These are phyloP conservation scores for Thermochaetoides dissita DNA, from an alignment of 2,329 filamentous ascomycete genomes.

Conservation along the genomic window DNA sequence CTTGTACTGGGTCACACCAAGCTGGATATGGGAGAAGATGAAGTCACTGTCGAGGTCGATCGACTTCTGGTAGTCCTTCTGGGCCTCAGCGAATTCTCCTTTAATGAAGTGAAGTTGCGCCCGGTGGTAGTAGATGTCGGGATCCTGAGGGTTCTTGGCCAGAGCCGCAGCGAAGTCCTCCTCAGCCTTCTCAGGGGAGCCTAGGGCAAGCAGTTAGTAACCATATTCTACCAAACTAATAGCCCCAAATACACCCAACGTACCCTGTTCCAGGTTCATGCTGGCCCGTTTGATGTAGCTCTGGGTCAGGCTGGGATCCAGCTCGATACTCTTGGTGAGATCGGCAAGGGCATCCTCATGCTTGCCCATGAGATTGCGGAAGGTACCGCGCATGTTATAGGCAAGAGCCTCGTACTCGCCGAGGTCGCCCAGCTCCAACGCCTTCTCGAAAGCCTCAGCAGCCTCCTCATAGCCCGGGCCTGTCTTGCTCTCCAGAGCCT, in stretches of 20 bases:
- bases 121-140: constrained; percentile 98
- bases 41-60: constrained; percentile 93
- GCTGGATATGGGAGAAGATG: constrained; percentile 98
- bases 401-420: constrained; percentile 78
- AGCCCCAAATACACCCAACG: constrained; percentile 15
- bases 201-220: constrained; percentile 27
- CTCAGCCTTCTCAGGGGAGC: constrained; percentile 72
- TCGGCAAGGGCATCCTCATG: constrained; percentile 70
- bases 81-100: constrained; percentile 79
- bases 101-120: constrained; percentile 98
- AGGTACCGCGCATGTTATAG: constrained; percentile 93
- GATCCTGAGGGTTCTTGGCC: constrained; percentile 72
- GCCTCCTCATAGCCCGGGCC: constrained; percentile 86
- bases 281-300: constrained; percentile 98
- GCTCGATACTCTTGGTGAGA: constrained; percentile 81
- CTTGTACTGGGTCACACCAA: constrained; percentile 99
- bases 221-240: neutral
- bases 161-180: constrained; percentile 79
- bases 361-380: constrained; percentile 82
- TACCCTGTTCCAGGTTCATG: constrained; percentile 89
- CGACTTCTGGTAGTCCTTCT: constrained; percentile 98
- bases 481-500: constrained; percentile 72
- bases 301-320: constrained; percentile 78
- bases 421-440: constrained; percentile 67
- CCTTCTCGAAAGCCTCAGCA: constrained; percentile 71